Evolutionary conservation across 148 eudicot genomes (phyloP), one percentile per base, ranked within the genome.

Genomic region (Rhododendron simsii): DNA sequence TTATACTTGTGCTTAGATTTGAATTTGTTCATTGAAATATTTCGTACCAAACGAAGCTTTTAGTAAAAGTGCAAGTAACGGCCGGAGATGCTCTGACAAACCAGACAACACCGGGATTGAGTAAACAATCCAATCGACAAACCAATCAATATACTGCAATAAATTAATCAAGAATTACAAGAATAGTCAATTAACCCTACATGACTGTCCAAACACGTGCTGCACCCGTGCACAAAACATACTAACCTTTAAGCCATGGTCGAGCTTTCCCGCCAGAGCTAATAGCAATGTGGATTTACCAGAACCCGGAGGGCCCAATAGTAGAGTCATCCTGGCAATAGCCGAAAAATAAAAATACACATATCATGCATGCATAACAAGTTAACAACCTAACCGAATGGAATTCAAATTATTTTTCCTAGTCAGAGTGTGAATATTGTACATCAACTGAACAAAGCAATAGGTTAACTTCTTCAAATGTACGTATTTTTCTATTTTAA

Each of bases 231-330:
- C 48, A 47, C 59, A 26, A 23, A 84, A 75, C 47, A 55, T 83
- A 28, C 28, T 84, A 84, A 96, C 99, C 97, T 96, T 92, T 87
- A 96, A 88, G 86, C 80, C 83, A 51, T 80, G 84, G 26, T 93
- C 97, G 57, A 95, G 97, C 85, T 95, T 96, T 83, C 99, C 99
- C 1, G 98, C 93, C 41, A 96, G 95, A 80, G 98, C 99, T 51
- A 88, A 85, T 55, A 96, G 92, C 86, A 96, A 85, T 13, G 98
- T 91, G 41, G 98, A 89, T 92, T 96, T 96, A 67, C 99, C 99
- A 30, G 99, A 88, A 89, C 96, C 96, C 14, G 98, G 99, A 74
- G 99, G 99, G 41, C 99, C 99, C 85, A 96, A 87, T 87, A 96
- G 95, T 86, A 96, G 88, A 82, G 99, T 96, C 96, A 96, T 93